phyloP scores from a whole-genome alignment of 2,329 filamentous ascomycete species.

The Myotisia sp. region DNA sequence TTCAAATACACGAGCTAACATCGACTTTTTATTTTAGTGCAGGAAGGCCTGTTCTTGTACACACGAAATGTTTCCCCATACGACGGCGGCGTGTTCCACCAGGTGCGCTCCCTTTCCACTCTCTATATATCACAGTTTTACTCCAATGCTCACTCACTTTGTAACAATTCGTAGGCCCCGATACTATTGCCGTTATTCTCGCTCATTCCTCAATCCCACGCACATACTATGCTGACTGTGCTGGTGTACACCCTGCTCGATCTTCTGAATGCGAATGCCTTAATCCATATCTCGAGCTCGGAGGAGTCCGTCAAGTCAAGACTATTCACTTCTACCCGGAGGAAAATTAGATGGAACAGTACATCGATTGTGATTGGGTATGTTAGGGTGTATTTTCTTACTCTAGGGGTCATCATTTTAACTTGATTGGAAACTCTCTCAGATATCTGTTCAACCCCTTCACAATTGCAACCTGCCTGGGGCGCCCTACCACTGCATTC shows the following conservation, averaged over 20 bases:
- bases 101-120: slow-evolving; percentile 35
- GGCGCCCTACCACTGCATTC: slow-evolving; percentile 75
- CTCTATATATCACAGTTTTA: no score
- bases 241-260: slow-evolving; percentile 72
- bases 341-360: slow-evolving; percentile 58
- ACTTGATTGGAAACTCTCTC: neutral
- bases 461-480: slow-evolving; percentile 79
- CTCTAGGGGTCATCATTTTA: neutral
- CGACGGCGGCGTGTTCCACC: slow-evolving; percentile 73
- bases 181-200: slow-evolving; percentile 84
- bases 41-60: slow-evolving; percentile 93
- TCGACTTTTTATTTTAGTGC: slow-evolving; percentile 43
- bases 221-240: slow-evolving; percentile 58
- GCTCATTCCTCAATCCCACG: slow-evolving; percentile 57
- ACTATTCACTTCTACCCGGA: slow-evolving; percentile 64
- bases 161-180: slow-evolving; percentile 47
- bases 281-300: slow-evolving; percentile 67
- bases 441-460: slow-evolving; percentile 93
- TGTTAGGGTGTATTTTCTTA: slow-evolving; percentile 15
- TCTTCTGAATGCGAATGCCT: slow-evolving; percentile 63
- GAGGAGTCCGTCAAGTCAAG: slow-evolving; percentile 61
- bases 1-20: slow-evolving; percentile 8
- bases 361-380: slow-evolving; percentile 67
- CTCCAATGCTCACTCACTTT: no score
- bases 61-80: slow-evolving; percentile 94